Conservation (phyloP, 2,329 filamentous ascomycete genomes). For the Penicillium psychrosexuale region DNA sequence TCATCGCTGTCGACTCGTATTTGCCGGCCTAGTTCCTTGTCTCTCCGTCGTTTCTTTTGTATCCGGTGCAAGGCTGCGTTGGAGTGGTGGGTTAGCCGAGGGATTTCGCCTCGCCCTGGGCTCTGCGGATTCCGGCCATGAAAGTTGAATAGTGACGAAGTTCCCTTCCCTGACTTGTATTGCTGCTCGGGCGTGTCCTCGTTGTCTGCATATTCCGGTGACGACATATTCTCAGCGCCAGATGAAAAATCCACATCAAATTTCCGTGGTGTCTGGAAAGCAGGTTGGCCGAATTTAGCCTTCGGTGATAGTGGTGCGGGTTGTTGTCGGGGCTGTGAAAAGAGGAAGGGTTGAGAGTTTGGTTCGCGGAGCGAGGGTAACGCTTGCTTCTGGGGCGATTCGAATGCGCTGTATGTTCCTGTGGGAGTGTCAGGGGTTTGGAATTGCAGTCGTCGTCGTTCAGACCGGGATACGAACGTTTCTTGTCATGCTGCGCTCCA, state of each 20-base stretch:
- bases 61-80: constrained; percentile 46
- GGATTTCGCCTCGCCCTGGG: constrained; percentile 65
- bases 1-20: constrained; percentile 44
- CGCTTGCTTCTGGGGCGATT: constrained; percentile 49
- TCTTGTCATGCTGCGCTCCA: constrained; percentile 43
- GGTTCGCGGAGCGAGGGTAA: constrained; percentile 50
- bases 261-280: constrained; percentile 51
- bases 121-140: constrained; percentile 41
- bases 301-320: constrained; percentile 32
- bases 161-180: constrained; percentile 35
- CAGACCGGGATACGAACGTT: constrained; percentile 37
- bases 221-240: constrained; percentile 47
- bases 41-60: constrained; percentile 51
- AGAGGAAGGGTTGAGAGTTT: constrained; percentile 50
- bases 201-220: constrained; percentile 46
- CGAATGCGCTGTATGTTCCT: constrained; percentile 43
- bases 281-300: constrained; percentile 39
- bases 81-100: constrained; percentile 48
- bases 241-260: constrained; percentile 49
- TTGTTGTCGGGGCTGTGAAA: constrained; percentile 40
- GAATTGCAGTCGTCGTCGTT: constrained; percentile 2
- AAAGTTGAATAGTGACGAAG: constrained; percentile 39
- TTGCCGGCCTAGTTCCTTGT: constrained; percentile 45
- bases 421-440: background rate
- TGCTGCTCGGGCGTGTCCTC: constrained; percentile 48